A percentile compares a stretch with the other conserved stretches of the same genome.
phyloP scores from a whole-genome alignment of 495 filamentous ascomycete species.

The Lichenothelia convexa region DNA sequence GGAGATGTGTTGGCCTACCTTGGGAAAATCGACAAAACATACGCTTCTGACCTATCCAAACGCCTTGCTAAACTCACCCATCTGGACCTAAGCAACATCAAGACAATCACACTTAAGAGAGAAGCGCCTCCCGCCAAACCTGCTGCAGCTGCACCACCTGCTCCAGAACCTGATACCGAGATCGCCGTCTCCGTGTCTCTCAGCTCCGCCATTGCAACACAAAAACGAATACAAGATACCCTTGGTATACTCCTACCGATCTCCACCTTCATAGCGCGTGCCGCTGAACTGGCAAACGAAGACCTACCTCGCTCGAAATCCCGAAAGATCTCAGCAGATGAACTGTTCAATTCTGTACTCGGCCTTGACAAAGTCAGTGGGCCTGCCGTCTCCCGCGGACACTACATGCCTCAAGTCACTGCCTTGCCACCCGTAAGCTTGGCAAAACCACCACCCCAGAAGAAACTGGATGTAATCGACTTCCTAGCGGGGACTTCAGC shows the following conservation, averaged over 20 bases:
- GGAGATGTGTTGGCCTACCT: constrained; percentile 88
- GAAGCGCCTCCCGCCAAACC: constrained; percentile 20
- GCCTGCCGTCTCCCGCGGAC: constrained; percentile 31
- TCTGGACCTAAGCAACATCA: constrained; percentile 89
- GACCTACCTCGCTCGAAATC: constrained; percentile 48
- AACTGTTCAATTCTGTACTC: constrained; percentile 77
- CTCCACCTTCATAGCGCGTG: constrained; percentile 70
- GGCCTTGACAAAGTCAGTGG: constrained; percentile 46
- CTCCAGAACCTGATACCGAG: constrained; percentile 24
- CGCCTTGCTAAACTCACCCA: constrained; percentile 58
- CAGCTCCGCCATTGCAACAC: constrained; percentile 53
- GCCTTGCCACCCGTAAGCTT: constrained; percentile 29
- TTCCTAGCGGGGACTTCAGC: constrained; percentile 38
- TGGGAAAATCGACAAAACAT: constrained; percentile 49
- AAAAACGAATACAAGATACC: constrained; percentile 55
- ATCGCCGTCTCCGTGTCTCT: constrained; percentile 61
- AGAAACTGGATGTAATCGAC: constrained; percentile 55
- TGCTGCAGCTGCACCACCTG: constrained; percentile 27
- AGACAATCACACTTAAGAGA: constrained; percentile 34
- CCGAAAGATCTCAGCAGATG: constrained; percentile 47
- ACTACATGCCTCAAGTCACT: constrained; percentile 58
- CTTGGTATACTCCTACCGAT: constrained; percentile 67
- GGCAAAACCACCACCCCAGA: constrained; percentile 8
- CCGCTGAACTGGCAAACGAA: constrained; percentile 70
- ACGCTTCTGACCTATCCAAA: constrained; percentile 47